Evolutionary conservation across 352 stramenopile species (phyloP).

Genomic region (Globisporangium nagaii): DNA sequence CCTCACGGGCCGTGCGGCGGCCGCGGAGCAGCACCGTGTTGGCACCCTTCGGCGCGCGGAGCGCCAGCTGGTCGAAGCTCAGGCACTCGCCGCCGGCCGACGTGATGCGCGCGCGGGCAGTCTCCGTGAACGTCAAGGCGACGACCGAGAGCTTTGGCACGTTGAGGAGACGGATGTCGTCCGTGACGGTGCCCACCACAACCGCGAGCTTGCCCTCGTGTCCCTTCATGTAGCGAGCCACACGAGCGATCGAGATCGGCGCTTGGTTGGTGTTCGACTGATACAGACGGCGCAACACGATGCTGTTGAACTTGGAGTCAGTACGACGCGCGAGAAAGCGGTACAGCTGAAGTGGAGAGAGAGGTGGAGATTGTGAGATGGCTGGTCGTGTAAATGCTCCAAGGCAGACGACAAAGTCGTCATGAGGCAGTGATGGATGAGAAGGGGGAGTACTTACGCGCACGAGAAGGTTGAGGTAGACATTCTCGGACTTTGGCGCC

Average conservation of each 20-base stretch:
- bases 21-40: slow-evolving; percentile 99
- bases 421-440: background rate
- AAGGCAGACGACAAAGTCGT: slow-evolving; percentile 55
- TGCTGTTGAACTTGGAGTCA: slow-evolving; percentile 98
- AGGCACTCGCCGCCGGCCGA: slow-evolving; percentile 98
- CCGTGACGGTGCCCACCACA: slow-evolving; percentile 97
- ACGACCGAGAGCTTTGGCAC: slow-evolving; percentile 95
- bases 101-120: slow-evolving; percentile 95
- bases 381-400: background rate
- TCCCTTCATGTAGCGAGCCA: slow-evolving; percentile 97
- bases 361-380: background rate
- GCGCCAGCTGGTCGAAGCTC: slow-evolving; percentile 99
- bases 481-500: slow-evolving; percentile 98
- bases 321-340: slow-evolving; percentile 98
- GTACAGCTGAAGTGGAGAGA: slow-evolving; percentile 56
- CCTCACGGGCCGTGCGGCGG: slow-evolving; percentile 95
- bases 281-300: slow-evolving; percentile 98
- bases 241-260: slow-evolving; percentile 94
- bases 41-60: slow-evolving; percentile 95
- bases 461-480: slow-evolving; percentile 99
- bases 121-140: slow-evolving; percentile 98
- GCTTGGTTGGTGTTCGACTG: slow-evolving; percentile 99
- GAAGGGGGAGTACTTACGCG: slow-evolving; percentile 35
- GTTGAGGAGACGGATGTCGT: slow-evolving; percentile 97
- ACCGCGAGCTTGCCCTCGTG: slow-evolving; percentile 99